Percentiles rank a stretch among this genome's conserved stretches.
Evolutionary conservation across 2,329 filamentous ascomycete species (phyloP).

Genomic region (Tolypocladium guangdongense): DNA sequence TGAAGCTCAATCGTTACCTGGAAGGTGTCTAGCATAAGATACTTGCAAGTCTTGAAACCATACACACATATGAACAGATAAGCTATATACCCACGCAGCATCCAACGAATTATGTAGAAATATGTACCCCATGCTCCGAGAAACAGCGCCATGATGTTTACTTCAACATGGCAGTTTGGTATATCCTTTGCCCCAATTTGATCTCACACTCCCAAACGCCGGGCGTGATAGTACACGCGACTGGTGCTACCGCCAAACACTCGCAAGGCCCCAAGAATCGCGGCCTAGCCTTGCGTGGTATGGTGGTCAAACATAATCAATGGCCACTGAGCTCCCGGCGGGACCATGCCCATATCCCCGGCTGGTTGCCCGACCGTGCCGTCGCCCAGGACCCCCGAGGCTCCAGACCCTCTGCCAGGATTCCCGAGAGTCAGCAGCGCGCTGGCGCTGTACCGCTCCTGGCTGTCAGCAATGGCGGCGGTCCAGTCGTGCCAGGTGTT

Average conservation of each 20-base stretch:
- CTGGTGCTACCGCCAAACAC: neutral
- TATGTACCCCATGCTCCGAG: neutral
- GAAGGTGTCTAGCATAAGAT: neutral
- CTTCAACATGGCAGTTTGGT: neutral
- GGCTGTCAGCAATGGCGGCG: constrained; percentile 36
- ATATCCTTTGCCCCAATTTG: neutral
- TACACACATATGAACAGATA: neutral
- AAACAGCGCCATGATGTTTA: neutral
- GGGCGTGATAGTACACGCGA: constrained; percentile 5
- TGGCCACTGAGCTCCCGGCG: constrained; percentile 18
- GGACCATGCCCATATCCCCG: constrained; percentile 15
- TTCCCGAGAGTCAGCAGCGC: constrained; percentile 35
- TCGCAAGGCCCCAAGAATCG: neutral
- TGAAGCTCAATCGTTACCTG: neutral
- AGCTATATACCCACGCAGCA: neutral
- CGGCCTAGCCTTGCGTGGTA: constrained; percentile 2
- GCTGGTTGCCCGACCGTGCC: constrained; percentile 1
- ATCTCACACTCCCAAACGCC: neutral
- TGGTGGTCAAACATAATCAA: constrained; percentile 19
- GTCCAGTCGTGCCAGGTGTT: constrained; percentile 47
- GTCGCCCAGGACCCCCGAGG: constrained; percentile 1
- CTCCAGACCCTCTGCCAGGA: constrained; percentile 4
- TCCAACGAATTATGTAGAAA: neutral
- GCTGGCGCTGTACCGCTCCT: constrained; percentile 38
- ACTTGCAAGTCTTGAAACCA: neutral